Conservation (phyloP, 176 grass and related monocot species). For the Avena eriantha region DNA sequence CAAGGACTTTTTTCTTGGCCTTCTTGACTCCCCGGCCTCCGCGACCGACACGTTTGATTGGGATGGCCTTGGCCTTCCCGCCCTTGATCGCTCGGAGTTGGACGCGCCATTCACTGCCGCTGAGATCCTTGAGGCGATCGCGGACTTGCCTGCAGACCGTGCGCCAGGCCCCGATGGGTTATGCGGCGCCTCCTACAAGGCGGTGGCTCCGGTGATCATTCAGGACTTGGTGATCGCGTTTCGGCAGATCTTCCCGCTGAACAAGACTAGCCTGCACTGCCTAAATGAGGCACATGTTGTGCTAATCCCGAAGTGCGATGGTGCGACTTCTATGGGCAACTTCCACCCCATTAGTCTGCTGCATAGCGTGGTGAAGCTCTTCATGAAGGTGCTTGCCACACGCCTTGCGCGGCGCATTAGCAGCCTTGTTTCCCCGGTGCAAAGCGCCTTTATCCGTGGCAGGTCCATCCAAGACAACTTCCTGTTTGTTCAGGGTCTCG, state of each 20-base stretch:
- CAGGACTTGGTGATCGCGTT: no score
- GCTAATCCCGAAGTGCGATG: background rate
- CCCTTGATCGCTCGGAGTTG: background rate
- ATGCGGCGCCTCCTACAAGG: background rate
- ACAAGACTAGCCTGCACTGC: no score
- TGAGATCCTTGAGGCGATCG: background rate
- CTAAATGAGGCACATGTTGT: background rate
- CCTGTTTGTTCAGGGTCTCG: background rate
- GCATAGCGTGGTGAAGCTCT: background rate
- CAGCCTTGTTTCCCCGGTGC: no score
- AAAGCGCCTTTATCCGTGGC: background rate
- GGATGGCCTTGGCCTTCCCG: accelerated
- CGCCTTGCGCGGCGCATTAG: no score
- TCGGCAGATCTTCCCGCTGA: no score
- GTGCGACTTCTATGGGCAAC: background rate
- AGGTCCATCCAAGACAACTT: background rate
- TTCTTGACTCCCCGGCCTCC: no score
- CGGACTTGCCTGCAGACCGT: no score
- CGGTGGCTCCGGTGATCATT: no score
- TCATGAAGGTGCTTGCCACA: background rate
- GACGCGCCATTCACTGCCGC: background rate
- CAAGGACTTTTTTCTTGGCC: no score
- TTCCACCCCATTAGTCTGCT: background rate
- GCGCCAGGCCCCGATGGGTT: background rate
- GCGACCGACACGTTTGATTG: background rate